These are phyloP conservation scores for Dionaea muscipula DNA, from an alignment of 179 eudicot species.

Conservation along the genomic window DNA sequence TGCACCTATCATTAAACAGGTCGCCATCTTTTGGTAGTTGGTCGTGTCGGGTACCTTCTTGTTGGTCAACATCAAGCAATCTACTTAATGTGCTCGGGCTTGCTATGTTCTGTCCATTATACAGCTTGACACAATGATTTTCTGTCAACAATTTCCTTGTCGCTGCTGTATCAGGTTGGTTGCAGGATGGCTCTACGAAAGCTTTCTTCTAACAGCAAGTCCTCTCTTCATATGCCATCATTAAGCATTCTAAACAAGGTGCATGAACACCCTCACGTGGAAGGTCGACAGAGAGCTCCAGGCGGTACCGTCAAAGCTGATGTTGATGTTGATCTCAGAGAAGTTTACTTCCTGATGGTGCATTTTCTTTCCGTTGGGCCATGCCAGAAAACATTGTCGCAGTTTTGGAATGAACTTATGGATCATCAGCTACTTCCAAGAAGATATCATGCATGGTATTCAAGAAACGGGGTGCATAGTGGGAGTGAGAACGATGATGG, in stretches of 20 bases:
- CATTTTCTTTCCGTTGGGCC: constrained; percentile 87
- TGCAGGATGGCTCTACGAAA: constrained; percentile 46
- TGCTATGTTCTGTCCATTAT: too few relatives aligned
- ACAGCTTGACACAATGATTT: too few relatives aligned
- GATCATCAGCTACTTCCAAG: constrained; percentile 86
- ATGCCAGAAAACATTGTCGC: constrained; percentile 56
- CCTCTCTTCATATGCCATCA: constrained; percentile 27
- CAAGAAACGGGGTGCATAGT: constrained; percentile 45
- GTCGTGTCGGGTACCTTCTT: too few relatives aligned
- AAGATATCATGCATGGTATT: constrained; percentile 95
- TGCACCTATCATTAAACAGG: too few relatives aligned
- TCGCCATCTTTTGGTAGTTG: too few relatives aligned
- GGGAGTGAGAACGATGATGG: constrained; percentile 53
- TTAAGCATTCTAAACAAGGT: constrained; percentile 25
- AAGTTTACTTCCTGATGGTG: constrained; percentile 76
- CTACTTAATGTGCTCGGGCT: too few relatives aligned
- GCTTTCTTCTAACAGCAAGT: constrained; percentile 23
- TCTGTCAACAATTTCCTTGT: constrained; percentile 6
- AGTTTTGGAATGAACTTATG: constrained; percentile 52
- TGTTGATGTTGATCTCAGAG: constrained; percentile 67
- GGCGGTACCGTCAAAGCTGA: constrained; percentile 32
- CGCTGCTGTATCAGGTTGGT: constrained; percentile 36
- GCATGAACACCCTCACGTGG: constrained; percentile 26
- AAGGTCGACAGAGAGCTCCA: constrained; percentile 29
- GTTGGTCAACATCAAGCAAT: too few relatives aligned